Evolutionary conservation across 2,329 filamentous ascomycete genomes (phyloP), one percentile per base, ranked within the genome.

Genomic region (Albifimbria verrucaria): DNA sequence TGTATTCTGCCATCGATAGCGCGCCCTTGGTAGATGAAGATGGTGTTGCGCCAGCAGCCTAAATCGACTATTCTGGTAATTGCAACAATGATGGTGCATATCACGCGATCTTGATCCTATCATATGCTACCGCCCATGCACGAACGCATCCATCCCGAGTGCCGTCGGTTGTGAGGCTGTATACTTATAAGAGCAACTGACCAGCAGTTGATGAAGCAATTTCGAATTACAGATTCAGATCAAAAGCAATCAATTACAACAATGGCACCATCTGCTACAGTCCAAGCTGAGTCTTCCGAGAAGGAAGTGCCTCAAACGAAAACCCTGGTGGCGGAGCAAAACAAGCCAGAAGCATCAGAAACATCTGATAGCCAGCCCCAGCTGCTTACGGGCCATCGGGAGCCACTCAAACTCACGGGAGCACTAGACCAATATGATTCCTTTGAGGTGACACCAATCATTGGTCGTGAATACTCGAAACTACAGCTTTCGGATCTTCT

Each of bases 401-500:
- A 44, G 7, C 42, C 42, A 6, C 42, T 44, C 18, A 44, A 44
- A 20, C 42, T 44, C 18, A 44, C 17, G 5, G 42, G 42, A 12
- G 42, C 22, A 21, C 42, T 44, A 5, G 42, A 44, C 4, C 18
- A 44, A 20, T 44, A 44, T 20, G 42, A 44, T 11, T 44, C 42
- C 42, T 44, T 44, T 20, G 42, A 44, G 5, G 42, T 44, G 5
- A 44, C 47, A 4, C 47, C 47, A 12, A n/a, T 49, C 6, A 28
- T 49, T 36, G 79, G 79, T 3, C 73, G 74, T 22, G 79, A 82
- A 57, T 82, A 77, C 54, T 62, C 68, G 11, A 69, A 70, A 12
- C 65, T 75, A 25, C 74, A 80, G 53, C 70, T 83, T 7, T 72
- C 73, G 2, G 77, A 84, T 25, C 75, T 77, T 48, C 70, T 86